Evolutionary conservation across 2,329 filamentous ascomycete genomes (phyloP).

Genomic region (Colletotrichum tofieldiae): DNA sequence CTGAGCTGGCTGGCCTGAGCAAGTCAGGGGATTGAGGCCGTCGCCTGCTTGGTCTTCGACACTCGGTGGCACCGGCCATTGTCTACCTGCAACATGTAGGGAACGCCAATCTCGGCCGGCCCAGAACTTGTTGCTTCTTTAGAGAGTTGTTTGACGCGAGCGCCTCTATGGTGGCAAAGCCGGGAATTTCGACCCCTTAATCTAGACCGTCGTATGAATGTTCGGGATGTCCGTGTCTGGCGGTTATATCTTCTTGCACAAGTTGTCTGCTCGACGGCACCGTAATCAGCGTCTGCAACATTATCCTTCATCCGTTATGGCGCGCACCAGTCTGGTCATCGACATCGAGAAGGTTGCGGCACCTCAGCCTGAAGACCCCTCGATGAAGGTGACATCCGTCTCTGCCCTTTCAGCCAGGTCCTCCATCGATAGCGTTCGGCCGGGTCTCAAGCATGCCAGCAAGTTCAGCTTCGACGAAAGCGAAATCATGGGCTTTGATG

Average conservation of each 20-base stretch:
- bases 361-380: background rate
- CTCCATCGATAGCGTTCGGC: constrained; percentile 18
- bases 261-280: background rate
- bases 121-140: background rate
- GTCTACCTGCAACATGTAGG: background rate
- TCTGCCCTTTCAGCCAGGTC: constrained; percentile 42
- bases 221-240: background rate
- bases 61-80: background rate
- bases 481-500: constrained; percentile 12
- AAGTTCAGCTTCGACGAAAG: constrained; percentile 26
- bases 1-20: background rate
- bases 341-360: background rate
- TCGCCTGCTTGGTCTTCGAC: background rate
- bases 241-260: background rate
- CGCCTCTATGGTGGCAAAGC: background rate
- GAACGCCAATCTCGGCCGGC: background rate
- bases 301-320: background rate
- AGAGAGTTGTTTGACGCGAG: background rate
- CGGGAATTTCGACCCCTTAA: background rate
- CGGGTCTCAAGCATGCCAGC: constrained; percentile 14
- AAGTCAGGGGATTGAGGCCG: background rate
- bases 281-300: background rate
- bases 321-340: background rate
- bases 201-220: background rate
- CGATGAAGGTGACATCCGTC: background rate